Conservation (phyloP, 2,329 filamentous ascomycete genomes). For the Corynespora cassiicola region DNA sequence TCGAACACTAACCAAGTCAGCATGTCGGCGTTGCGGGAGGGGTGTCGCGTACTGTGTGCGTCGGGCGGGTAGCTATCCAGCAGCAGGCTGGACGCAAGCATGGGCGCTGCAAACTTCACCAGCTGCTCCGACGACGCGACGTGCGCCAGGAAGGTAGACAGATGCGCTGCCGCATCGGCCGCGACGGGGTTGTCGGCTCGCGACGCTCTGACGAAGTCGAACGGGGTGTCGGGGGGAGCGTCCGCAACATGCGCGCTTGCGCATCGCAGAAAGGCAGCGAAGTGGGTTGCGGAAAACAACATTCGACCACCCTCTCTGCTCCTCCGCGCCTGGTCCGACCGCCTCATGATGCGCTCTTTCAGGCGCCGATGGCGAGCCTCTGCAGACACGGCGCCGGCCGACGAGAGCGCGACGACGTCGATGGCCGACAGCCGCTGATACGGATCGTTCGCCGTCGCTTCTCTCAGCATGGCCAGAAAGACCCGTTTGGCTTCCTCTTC, state of each 20-base stretch:
- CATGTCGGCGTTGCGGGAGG: no score
- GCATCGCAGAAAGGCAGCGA: constrained; percentile 23
- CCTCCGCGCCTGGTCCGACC: constrained; percentile 20
- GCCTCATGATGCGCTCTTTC: constrained; percentile 25
- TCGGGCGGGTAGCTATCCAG: constrained; percentile 30
- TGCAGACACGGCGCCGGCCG: constrained; percentile 8
- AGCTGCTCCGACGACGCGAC: constrained; percentile 19
- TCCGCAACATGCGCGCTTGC: constrained; percentile 19
- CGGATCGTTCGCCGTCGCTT: constrained; percentile 23
- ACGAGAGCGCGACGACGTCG: constrained; percentile 26
- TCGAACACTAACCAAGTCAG: no score
- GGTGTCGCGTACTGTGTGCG: constrained; percentile 10
- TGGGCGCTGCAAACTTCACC: constrained; percentile 26
- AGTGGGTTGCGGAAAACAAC: constrained; percentile 27
- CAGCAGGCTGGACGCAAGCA: constrained; percentile 28
- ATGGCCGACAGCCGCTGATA: constrained; percentile 22
- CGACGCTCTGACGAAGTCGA: constrained; percentile 26
- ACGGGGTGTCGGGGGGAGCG: constrained; percentile 14
- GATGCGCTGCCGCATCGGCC: constrained; percentile 21
- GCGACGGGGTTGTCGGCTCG: constrained; percentile 23
- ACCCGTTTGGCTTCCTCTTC: constrained; percentile 22
- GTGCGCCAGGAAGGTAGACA: constrained; percentile 24
- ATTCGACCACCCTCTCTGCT: constrained; percentile 12
- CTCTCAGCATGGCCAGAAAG: constrained; percentile 28
- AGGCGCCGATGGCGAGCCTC: constrained; percentile 18